Evolutionary conservation across 345 rosid genomes (phyloP), one percentile per base, ranked within the genome.

Genomic region (Diplotaxis tenuifolia): DNA sequence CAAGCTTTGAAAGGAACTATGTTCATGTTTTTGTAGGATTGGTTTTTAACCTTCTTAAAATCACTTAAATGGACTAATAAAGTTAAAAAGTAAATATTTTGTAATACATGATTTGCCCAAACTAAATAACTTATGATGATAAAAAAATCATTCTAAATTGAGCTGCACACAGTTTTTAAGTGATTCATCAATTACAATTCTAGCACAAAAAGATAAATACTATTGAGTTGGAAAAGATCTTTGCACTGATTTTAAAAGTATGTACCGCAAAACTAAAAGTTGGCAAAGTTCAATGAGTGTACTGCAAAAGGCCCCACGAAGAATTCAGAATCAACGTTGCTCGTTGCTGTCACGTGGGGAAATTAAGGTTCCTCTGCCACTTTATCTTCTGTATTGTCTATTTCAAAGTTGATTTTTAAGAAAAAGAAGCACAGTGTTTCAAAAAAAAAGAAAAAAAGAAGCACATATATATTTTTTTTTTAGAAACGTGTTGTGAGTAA

Each of bases 311-410:
- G 21, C 21, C 65, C 72, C 23, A 74, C 60, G 12, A 0, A 52
- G 32, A 53, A 23, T 32, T 32, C 18, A 29, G 19, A 65, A 54
- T 45, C 21, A 73, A 42, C 49, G 50, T 56, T 56, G 77, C 57
- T 64, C 45, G 47, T 73, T 65, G 22, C 6, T 42, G 70, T 73
- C 77, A 73, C 77, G 71, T 73, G 77, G 71, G 23, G 23, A 73
- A 56, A 59, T 73, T 42, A 73, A 73, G 65, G 45, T 73, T 73
- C 42, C 71, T 47, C 78, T 47, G 53, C 61, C 78, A 74, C 67
- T 65, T 25, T 73, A 58, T 22, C 67, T 42, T 73, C 3, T 73
- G 42, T 65, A 56, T 6, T 56, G 23, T 57, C 65, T 54, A 65
- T 56, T 73, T 31, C 71, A 55, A 63, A 7, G 12, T 16, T 49